Conservation (phyloP, 2,329 filamentous ascomycete species). For the Arthrobotrys iridis region DNA sequence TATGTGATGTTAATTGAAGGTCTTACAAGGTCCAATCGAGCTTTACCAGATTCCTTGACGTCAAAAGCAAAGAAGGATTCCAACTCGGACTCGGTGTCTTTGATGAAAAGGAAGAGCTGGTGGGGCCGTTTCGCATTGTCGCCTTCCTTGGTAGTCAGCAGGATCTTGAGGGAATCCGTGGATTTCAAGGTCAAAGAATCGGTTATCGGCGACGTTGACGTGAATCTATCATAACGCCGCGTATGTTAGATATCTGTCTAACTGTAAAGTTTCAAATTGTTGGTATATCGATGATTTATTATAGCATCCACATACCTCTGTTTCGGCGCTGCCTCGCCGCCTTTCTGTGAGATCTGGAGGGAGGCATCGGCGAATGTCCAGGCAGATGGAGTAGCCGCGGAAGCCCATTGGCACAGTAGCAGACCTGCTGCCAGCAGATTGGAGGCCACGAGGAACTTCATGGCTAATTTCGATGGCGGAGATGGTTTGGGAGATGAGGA, state of each 20-base stretch:
- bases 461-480: constrained; percentile 5
- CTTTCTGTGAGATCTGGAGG: constrained; percentile 46
- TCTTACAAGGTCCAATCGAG: constrained; percentile 79
- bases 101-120: constrained; percentile 88
- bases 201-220: constrained; percentile 69
- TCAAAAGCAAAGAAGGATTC: constrained; percentile 87
- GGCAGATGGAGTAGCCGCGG: constrained; percentile 3
- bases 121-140: constrained; percentile 84
- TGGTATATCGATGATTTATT: not conserved
- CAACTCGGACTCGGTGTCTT: constrained; percentile 77
- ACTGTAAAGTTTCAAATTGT: not conserved
- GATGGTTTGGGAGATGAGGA: constrained; percentile 28
- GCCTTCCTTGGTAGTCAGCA: constrained; percentile 81
- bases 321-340: constrained; percentile 35
- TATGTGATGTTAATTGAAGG: not conserved
- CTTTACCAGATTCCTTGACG: constrained; percentile 85
- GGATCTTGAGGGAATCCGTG: constrained; percentile 80
- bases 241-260: not conserved
- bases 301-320: constrained; percentile 35
- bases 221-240: constrained; percentile 65
- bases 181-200: constrained; percentile 73
- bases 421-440: constrained; percentile 49
- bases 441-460: constrained; percentile 33
- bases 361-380: constrained; percentile 47
- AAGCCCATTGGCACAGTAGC: constrained; percentile 41